Base-by-base conservation (phyloP, 768 basidiomycete genomes). In the Boletus pseudopeckii region DNA sequence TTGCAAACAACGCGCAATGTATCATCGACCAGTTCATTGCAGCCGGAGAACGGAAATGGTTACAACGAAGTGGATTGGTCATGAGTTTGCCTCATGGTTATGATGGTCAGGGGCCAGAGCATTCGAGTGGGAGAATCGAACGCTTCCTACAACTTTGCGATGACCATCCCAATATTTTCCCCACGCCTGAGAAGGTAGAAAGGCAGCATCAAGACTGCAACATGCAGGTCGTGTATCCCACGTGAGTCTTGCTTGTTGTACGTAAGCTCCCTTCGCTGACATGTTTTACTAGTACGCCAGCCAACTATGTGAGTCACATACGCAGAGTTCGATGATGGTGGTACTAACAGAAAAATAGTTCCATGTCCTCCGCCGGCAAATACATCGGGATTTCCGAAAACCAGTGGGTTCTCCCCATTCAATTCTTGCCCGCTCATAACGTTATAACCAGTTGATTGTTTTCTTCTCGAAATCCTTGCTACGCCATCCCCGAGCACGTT, bases 21-120 rank as follows among this genome's bases (percentile, higher is more conserved):
- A 96, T 98, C 72, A 97, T 99, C 63, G 96, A 99, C 68, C 97
- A 99, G 72, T 99, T 98, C 77, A 91, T 99, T 58, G 92, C 94
- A 20, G 87, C 96, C 24, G 96, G 97, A 38, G 96, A 99, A 74
- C 80, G 94, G 58, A 99, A 99, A 71, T 99, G 96, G 96, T 68
- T 98, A 41, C 96, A 98, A 72, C 84, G 96, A 54, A 88, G 84
- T 36, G 96, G 96, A 24, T 69, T 98, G 57, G 92, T 95, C 36
- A 79, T 98, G 75, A 89, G 72, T 64, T 73, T 97, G 49, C 94
- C 93, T 8, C 97, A 98, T 68, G 97, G 96, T 33, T 99, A 93
- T 74, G 96, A 99, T 71, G 96, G 96, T 17, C 96, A 99, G 68
- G 96, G 96, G 32, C 97, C 96, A 1, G 96, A 99, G 71, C 96